Evolutionary conservation across 805 yeast species (phyloP), one percentile per base, ranked within the genome.

Genomic region (Blastobotrys chiropterorum): DNA sequence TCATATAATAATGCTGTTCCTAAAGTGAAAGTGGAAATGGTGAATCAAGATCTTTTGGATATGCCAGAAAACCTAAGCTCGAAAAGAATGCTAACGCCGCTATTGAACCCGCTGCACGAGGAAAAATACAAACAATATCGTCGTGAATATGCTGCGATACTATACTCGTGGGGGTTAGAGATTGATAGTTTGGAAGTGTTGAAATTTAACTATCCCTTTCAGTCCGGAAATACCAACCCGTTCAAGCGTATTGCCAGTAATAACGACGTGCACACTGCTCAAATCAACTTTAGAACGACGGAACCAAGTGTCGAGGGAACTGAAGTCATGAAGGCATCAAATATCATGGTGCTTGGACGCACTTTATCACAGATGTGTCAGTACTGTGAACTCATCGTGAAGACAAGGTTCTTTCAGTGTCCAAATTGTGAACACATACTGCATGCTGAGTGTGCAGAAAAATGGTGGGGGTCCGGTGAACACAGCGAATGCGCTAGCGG

Each of bases 101-200:
- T 81, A 45, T 67, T 80, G 47, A 72, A 71, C 41, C 62, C 72
- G 2, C 66, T 71, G 7, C 72, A 74, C 44, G 60, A 59, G 6
- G 62, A 63, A 1, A 72, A 71, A 46, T 66, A 78, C 44, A 65
- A 62, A 42, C 47, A 61, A 51, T 78, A 80, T 62, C 66, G 96
- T 40, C 74, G 77, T 17, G 84, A 82, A 58, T 90, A 92, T 65
- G 90, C 97, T 0, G 78, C 83, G 16, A 75, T 90, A 62, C 71
- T 90, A 13, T 86, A 79, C 61, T 67, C 77, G 34, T 92, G 97
- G 97, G 95, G 94, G 0, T 72, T 90, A 16, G 86, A 90, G 0
- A 76, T 86, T n/a, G 80, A 83, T 56, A 69, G 96, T 43, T 81
- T 87, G 26, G 90, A 90, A 61, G 78, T 90, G 8, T 65, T 88